Evolutionary conservation across 2,329 filamentous ascomycete genomes (phyloP), one percentile per base, ranked within the genome.

Genomic region (Talaromyces islandicus): DNA sequence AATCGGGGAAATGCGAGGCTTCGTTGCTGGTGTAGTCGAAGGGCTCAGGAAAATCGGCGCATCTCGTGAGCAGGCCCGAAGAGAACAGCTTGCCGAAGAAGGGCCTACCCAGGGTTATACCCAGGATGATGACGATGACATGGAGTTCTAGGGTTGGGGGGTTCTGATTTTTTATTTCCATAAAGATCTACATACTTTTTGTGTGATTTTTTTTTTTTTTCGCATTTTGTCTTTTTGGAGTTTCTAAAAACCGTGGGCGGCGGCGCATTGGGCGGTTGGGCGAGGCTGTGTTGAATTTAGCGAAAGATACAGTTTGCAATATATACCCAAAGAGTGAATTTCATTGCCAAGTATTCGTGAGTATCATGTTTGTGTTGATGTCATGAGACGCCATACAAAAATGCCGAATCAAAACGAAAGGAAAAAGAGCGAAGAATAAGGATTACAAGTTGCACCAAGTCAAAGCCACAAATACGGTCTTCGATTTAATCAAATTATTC

Each of bases 1-100:
- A 78, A 81, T 97, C 54, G 88, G 90, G 0, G 93, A 97, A 78
- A 90, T 87, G 59, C 83, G 93, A 68, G 88, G 86, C 0, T 96
- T 97, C 70, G 86, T 97, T 63, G 81, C 86, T 1, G 90, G 90
- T 0, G 91, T 97, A 2, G 88, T 97, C 64, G 92, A 97, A 73
- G 91, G 90, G 4, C 81, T 97, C 68, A 80, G 92, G 68, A 92
- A 86, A 78, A 85, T 97, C 56, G 91, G 91, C 10, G 86, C 88
- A 2, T 91, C 89, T 43, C 86, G 87, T 58, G 93, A 97, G 78
- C 85, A 88, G 64, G 85, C 85, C 53, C 83, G 90, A 63, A 81
- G 88, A 64, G 92, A 96, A 68, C 85, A 89, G 65, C 89, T 94
- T 69, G 85, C 85, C 48, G 89, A 91, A 67, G 84, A 85, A 66